Evolutionary conservation across 1,139 yeast genomes (phyloP), one percentile per base, ranked within the genome.

Genomic region (Lodderomyces parapsilosis): DNA sequence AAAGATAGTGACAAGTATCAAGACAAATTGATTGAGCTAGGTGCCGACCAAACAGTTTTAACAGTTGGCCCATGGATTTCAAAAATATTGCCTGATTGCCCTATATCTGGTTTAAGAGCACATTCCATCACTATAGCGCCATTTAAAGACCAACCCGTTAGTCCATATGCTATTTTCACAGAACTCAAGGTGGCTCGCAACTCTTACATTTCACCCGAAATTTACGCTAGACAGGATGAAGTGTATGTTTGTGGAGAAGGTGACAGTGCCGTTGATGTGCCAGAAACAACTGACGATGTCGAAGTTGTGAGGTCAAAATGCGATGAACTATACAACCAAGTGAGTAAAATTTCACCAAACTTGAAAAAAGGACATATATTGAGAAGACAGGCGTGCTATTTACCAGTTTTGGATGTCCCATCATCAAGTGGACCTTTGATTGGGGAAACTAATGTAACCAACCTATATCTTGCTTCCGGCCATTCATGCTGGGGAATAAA

Each of bases 401-500:
- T 93, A 54, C 99, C 99, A 0, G 96, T 93, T 3, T 76, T 91
- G 42, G 96, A 91, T 58, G 91, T 89, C 4, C 96, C 97, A 2
- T 84, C 94, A 3, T 81, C 90, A 41, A 81, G 94, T 4, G 98
- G 99, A 3, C 99, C 99, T 0, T 73, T 93, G 45, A 83, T 93
- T 51, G 99, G 99, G 39, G 91, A 87, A 56, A 91, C 98, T 0
- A 89, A 90, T 57, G 93, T 89, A 15, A 80, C 78, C 22, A 84
- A 84, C 50, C 68, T 93, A 49, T 87, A 70, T 55, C 66, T 93
- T 47, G 96, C 97, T 2, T 80, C 94, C 15, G 99, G 98, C 1
- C 99, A 93, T 63, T 85, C 96, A 17, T 93, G 98, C 66, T 93
- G 99, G 99, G 99, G 99, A 19, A 93, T 93, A 50, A 93, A 93